Base-by-base conservation (phyloP, 306 rosid species). In the Cicer judaicum region DNA sequence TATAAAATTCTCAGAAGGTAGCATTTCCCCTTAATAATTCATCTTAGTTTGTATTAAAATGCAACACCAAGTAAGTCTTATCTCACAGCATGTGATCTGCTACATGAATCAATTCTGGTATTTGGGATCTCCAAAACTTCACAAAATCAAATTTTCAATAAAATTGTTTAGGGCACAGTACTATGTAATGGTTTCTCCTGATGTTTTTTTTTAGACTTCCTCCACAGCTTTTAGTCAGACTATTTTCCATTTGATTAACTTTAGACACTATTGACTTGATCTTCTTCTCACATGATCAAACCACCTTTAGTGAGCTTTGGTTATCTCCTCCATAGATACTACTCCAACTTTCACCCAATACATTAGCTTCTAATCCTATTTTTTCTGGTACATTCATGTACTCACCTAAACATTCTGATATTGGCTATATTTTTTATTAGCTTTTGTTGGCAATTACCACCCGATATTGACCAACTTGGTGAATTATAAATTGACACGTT, bases 271-370 rank as follows among this genome's bases (percentile, higher is more conserved):
- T 10, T 49, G 60, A 46, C 36, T 29, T 46, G 10, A 38, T 14
- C 29, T 21, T 73, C 21, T 18, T 72, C 56, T n/a, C 64, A 48
- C 19, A 48, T 60, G 68, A 69, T 36, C 76, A 78, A 48, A 77
- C 74, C 55, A 49, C 75, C 38, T 68, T 69, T 18, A 3, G 49
- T 34, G 5, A 56, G 53, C 38, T 70, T n/a, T 4, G 7, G 59
- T 2, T 44, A 73, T 70, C 19, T 78, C 46, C 65, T 72, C 12
- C 10, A 39, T 60, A 56, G 18, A 19, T 9, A 41, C 48, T 73
- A 47, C 18, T 34, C 61, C 38, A 46, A 36, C 34, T 43, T 34
- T 47, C 48, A 44, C 19, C 38, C 38, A 46, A 73, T 10, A 10
- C 4, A 34, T 68, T 38, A 13, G 52, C 49, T 78, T 39, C 77